phyloP scores from a whole-genome alignment of 2,329 filamentous ascomycete species.

The Boeremia lycopersici region DNA sequence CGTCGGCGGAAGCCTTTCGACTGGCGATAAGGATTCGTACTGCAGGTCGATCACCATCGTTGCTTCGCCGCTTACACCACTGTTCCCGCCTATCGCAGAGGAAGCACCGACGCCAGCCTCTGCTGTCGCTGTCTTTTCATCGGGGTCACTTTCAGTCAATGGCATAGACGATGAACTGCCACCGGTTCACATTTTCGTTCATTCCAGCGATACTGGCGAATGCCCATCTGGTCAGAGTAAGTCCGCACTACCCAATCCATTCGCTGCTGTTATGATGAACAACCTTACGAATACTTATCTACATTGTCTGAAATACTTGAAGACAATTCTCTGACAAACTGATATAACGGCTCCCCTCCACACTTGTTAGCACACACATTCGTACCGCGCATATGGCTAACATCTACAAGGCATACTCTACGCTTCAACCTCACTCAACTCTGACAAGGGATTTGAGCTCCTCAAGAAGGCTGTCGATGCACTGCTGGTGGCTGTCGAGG shows the following conservation, averaged over 20 bases:
- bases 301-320: constrained; percentile 99
- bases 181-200: constrained; percentile 68
- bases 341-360: constrained; percentile 60
- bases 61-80: constrained; percentile 64
- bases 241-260: constrained; percentile 51
- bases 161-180: constrained; percentile 35
- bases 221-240: constrained; percentile 89
- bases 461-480: constrained; percentile 51
- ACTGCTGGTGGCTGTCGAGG: constrained; percentile 50
- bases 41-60: constrained; percentile 72
- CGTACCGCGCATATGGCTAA: constrained; percentile 44
- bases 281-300: constrained; percentile 94
- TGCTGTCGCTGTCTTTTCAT: constrained; percentile 70
- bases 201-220: constrained; percentile 91
- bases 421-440: constrained; percentile 53
- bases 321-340: constrained; percentile 88
- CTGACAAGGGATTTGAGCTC: constrained; percentile 40
- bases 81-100: constrained; percentile 76
- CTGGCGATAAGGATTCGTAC: constrained; percentile 34
- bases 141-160: constrained; percentile 57
- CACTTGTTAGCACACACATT: constrained; percentile 1
- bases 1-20: constrained; percentile 50
- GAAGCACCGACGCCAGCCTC: constrained; percentile 77
- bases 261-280: constrained; percentile 76
- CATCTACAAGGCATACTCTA: constrained; percentile 62